phyloP scores from a whole-genome alignment of 2,329 filamentous ascomycete species.

The Bipolaris gigantea region DNA sequence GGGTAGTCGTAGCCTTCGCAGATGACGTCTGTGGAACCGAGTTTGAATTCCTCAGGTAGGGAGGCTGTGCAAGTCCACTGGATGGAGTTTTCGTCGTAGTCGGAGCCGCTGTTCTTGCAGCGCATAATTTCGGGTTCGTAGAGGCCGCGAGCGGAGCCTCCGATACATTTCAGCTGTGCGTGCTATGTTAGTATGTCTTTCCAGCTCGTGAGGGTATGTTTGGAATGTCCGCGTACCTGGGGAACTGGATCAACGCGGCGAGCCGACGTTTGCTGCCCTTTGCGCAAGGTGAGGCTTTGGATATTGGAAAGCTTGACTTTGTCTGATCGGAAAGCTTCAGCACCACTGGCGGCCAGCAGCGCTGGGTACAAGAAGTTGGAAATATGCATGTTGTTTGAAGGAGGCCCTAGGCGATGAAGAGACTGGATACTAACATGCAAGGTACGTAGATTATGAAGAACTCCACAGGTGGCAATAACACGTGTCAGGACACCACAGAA shows the following conservation, averaged over 20 bases:
- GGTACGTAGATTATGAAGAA: background rate
- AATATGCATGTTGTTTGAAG: slow-evolving; percentile 32
- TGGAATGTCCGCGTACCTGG: slow-evolving; percentile 37
- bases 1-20: slow-evolving; percentile 83
- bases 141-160: slow-evolving; percentile 61
- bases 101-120: slow-evolving; percentile 81
- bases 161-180: slow-evolving; percentile 70
- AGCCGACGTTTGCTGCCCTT: slow-evolving; percentile 68
- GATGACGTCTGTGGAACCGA: slow-evolving; percentile 84
- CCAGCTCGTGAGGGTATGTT: background rate
- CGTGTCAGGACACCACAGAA: slow-evolving; percentile 28
- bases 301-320: slow-evolving; percentile 68
- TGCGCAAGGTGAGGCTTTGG: slow-evolving; percentile 75
- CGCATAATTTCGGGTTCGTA: slow-evolving; percentile 81
- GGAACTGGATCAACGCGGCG: slow-evolving; percentile 77
- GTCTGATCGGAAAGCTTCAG: slow-evolving; percentile 39
- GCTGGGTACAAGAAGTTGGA: slow-evolving; percentile 36
- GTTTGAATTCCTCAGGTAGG: slow-evolving; percentile 65
- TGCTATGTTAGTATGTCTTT: slow-evolving; percentile 11
- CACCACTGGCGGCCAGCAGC: slow-evolving; percentile 36
- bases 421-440: background rate
- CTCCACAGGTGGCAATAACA: slow-evolving; percentile 24
- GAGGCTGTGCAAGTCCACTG: slow-evolving; percentile 86
- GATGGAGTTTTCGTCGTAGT: slow-evolving; percentile 80
- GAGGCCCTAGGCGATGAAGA: background rate